These are phyloP conservation scores for Aegilops speltoides DNA, from an alignment of 176 grass and related monocot species.

Conservation along the genomic window DNA sequence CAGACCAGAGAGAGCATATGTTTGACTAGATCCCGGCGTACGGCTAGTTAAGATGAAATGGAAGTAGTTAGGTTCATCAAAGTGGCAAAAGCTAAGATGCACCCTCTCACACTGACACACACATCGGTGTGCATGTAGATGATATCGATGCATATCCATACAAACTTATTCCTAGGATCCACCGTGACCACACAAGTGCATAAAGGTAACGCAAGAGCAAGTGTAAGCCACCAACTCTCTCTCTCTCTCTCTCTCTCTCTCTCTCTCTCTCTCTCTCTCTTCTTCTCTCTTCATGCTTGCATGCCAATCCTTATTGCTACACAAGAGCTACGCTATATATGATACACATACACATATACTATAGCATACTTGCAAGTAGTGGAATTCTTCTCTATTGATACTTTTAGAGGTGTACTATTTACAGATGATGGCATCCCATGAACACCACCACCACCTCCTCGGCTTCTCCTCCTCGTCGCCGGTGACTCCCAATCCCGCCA, in stretches of 20 bases:
- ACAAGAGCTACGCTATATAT: background rate
- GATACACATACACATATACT: background rate
- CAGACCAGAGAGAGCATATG: background rate
- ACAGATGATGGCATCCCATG: background rate
- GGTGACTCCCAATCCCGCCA: background rate
- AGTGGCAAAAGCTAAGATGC: background rate
- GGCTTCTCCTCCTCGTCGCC: slow-evolving; percentile 25
- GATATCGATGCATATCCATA: slow-evolving; percentile 24
- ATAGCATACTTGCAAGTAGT: no score
- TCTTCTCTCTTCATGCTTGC: background rate
- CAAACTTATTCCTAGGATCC: slow-evolving; percentile 18
- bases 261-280: no score
- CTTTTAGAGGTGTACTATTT: background rate
- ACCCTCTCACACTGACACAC: background rate
- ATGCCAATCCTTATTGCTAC: no score
- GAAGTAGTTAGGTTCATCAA: background rate
- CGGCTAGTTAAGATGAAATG: background rate
- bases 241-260: no score
- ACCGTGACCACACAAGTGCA: background rate
- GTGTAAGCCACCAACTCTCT: no score
- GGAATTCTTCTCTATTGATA: background rate
- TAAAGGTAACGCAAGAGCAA: background rate
- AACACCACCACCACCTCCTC: slow-evolving; percentile 16
- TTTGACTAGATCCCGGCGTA: background rate
- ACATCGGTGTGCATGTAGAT: background rate